phyloP scores from a whole-genome alignment of 202 grass and related monocot genomes.

The Digitaria exilis region DNA sequence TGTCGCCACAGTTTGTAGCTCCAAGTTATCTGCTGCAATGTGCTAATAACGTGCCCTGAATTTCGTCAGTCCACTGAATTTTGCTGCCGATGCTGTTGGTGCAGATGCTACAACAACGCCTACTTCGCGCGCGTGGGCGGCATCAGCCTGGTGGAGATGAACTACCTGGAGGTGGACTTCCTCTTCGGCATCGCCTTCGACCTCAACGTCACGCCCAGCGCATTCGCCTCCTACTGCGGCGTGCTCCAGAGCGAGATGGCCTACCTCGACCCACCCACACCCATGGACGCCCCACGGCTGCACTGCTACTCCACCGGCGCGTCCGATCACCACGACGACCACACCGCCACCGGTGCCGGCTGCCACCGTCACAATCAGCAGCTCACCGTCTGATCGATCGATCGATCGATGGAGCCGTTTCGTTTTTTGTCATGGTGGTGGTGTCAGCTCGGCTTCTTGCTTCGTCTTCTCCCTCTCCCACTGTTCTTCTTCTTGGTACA shows the following conservation, averaged over 20 bases:
- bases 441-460: constrained; percentile 19
- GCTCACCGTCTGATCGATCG: constrained; percentile 69
- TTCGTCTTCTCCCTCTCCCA: not conserved
- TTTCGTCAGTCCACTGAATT: not conserved
- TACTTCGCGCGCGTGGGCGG: constrained; percentile 95
- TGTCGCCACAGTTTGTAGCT: not conserved
- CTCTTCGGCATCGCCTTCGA: constrained; percentile 95
- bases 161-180: constrained; percentile 94
- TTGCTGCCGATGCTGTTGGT: not conserved
- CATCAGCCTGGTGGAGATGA: constrained; percentile 96
- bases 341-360: not conserved
- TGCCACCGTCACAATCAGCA: constrained; percentile 53
- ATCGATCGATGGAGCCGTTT: not conserved
- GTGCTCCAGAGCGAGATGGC: constrained; percentile 81
- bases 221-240: constrained; percentile 79
- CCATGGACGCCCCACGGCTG: constrained; percentile 37
- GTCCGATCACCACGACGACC: constrained; percentile 66
- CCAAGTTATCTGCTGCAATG: not conserved
- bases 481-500: constrained; percentile 50
- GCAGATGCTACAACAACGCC: constrained; percentile 95
- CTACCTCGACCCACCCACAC: constrained; percentile 52
- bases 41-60: not conserved
- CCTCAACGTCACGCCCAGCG: constrained; percentile 83
- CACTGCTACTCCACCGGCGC: constrained; percentile 50
- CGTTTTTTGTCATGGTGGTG: constrained; percentile 11